Evolutionary conservation across 176 grass and related monocot species (phyloP), one percentile per base, ranked within the genome.

Genomic region (Eragrostis curvula): DNA sequence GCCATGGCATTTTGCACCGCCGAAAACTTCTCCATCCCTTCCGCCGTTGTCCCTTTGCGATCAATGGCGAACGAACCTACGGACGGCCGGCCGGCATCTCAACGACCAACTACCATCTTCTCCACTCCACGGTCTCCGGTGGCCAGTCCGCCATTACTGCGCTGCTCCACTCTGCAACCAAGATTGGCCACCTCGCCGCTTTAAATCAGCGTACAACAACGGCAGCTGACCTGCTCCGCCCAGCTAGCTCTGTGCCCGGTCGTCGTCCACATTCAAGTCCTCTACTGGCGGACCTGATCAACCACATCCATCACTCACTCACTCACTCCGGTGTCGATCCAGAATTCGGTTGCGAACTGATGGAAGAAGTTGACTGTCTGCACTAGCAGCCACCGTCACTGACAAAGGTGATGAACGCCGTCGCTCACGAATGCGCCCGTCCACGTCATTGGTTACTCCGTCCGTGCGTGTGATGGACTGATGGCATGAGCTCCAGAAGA

Each of bases 121-220:
- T 12, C 27, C 24, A 16, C 9, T 12, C 27, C 24, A 16, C 5
- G 20, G 53, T 13, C 11, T 16, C 20, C 29, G 43, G 42, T n/a
- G 8, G 56, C 18, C 29, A 41, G 51, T 5, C 47, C 69, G 21
- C 69, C 80, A 73, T 62, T 73, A 73, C 57, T 73, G 57, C 57
- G 17, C 24, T 25, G 8, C 2, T 36, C 32, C 32, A 4, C 3
- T 14, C 60, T 30, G 60, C 58, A 52, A 12, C 45, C 56, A 17
- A 42, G 58, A 74, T 65, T 32, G 10, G 60, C 47, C 46, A 6
- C 28, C 61, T 47, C 9, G 7, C 24, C 5, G 43, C 58, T 29
- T 83, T 44, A 30, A 21, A 18, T 6, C 68, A 29, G 45, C 23
- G 42, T 18, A 23, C 70, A 36, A 75, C 71, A 64, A 21, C 71